phyloP scores from a whole-genome alignment of 2,329 filamentous ascomycete species.

The Daldinia sp. region DNA sequence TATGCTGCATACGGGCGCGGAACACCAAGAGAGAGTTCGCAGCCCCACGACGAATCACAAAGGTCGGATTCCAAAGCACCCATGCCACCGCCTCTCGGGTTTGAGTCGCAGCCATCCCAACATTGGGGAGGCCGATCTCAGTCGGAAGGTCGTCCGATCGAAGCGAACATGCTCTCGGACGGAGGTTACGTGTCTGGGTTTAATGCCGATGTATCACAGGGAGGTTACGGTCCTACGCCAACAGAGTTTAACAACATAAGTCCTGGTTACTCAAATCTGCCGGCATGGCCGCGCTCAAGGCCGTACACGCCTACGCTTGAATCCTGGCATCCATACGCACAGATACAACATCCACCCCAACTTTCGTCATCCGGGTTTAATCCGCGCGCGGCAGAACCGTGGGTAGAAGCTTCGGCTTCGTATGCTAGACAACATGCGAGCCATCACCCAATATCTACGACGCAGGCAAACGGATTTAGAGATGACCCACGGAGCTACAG shows the following conservation, averaged over 20 bases:
- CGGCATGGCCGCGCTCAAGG: slow-evolving; percentile 35
- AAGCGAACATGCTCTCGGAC: slow-evolving; percentile 19
- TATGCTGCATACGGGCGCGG: slow-evolving; percentile 74
- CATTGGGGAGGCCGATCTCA: slow-evolving; percentile 44
- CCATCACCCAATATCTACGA: slow-evolving; percentile 35
- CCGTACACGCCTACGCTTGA: slow-evolving; percentile 28
- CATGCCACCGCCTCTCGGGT: slow-evolving; percentile 51
- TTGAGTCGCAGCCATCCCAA: slow-evolving; percentile 54
- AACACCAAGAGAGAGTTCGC: slow-evolving; percentile 70
- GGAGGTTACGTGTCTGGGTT: slow-evolving; percentile 30
- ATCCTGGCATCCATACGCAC: slow-evolving; percentile 31
- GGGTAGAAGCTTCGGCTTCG: slow-evolving; percentile 38
- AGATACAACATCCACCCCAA: slow-evolving; percentile 35
- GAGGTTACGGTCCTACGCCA: slow-evolving; percentile 29
- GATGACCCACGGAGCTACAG: slow-evolving; percentile 25
- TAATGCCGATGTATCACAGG: slow-evolving; percentile 34
- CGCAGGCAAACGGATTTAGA: slow-evolving; percentile 31
- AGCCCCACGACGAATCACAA: slow-evolving; percentile 70
- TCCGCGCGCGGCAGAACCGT: slow-evolving; percentile 30
- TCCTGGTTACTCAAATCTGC: slow-evolving; percentile 31
- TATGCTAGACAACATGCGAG: slow-evolving; percentile 31
- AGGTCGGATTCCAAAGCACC: slow-evolving; percentile 66
- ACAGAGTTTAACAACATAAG: slow-evolving; percentile 31
- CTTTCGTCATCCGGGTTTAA: slow-evolving; percentile 25
- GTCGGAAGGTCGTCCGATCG: slow-evolving; percentile 23